Evolutionary conservation across 2,329 filamentous ascomycete genomes (phyloP).

Genomic region (Calonectria honghensis): DNA sequence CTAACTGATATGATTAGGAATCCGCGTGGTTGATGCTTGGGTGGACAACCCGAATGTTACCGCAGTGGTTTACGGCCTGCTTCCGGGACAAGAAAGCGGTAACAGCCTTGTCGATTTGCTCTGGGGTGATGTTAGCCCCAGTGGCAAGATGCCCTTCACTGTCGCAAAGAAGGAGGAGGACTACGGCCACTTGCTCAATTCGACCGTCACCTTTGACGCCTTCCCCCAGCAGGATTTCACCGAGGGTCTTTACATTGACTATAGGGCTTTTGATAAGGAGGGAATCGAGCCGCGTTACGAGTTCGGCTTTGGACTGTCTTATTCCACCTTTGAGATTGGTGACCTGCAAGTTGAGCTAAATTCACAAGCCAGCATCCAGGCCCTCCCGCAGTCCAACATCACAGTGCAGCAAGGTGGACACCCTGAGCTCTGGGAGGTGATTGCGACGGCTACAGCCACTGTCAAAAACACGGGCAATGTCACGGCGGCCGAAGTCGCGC

Average conservation of each 20-base stretch:
- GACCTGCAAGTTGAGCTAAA: conserved; percentile 1
- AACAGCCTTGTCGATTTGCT: conserved; percentile 79
- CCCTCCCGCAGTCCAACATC: not conserved
- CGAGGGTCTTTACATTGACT: conserved; percentile 55
- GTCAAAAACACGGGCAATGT: conserved; percentile 18
- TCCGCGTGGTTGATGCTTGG: conserved; percentile 77
- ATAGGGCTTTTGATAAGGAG: conserved; percentile 7
- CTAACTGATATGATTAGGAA: conserved; percentile 1
- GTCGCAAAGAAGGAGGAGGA: conserved; percentile 66
- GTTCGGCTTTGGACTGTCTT: conserved; percentile 19
- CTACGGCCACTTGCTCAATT: conserved; percentile 17
- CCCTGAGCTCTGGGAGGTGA: conserved; percentile 17
- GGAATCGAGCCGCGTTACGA: conserved; percentile 19
- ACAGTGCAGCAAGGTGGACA: conserved; percentile 3
- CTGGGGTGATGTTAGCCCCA: conserved; percentile 79
- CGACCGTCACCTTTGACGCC: not conserved
- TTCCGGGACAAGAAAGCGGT: conserved; percentile 82
- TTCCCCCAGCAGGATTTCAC: conserved; percentile 20
- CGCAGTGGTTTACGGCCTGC: conserved; percentile 78
- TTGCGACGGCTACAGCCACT: not conserved
- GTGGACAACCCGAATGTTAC: conserved; percentile 79
- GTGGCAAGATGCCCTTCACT: conserved; percentile 81
- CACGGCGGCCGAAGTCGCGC: conserved; percentile 6
- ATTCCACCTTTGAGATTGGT: conserved; percentile 2
- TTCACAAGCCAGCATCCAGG: not conserved